phyloP scores from a whole-genome alignment of 108 stramenopile genomes.

The Asterionellopsis glacialis region DNA sequence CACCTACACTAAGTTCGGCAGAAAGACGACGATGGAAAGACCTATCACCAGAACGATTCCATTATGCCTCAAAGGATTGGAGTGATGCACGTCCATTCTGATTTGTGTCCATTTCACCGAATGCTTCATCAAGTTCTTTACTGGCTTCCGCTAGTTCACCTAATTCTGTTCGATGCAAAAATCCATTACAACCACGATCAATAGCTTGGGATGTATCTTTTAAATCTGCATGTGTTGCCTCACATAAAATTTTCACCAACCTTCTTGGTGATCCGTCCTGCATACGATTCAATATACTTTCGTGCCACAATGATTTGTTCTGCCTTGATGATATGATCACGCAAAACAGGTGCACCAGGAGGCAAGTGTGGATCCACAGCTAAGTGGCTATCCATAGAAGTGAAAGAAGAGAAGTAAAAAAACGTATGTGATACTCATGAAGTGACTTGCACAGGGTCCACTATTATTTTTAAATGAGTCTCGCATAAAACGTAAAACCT shows the following conservation, averaged over 20 bases:
- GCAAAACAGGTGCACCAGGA: conserved; percentile 58
- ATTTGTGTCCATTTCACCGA: conserved; percentile 41
- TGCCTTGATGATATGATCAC: conserved; percentile 82
- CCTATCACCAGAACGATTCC: conserved; percentile 28
- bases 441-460: too few species aligned
- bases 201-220: conserved; percentile 48
- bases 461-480: too few species aligned
- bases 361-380: conserved; percentile 87
- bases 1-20: conserved; percentile 40
- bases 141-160: conserved; percentile 21
- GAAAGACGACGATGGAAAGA: neutral
- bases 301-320: conserved; percentile 60
- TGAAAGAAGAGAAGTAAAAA: too few species aligned
- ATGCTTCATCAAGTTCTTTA: conserved; percentile 26
- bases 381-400: too few species aligned
- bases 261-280: conserved; percentile 48
- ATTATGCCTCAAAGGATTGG: conserved; percentile 50
- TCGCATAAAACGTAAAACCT: too few species aligned
- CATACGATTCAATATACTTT: conserved; percentile 56
- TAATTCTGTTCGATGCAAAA: conserved; percentile 24
- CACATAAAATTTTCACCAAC: conserved; percentile 19
- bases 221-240: conserved; percentile 15
- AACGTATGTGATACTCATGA: too few species aligned
- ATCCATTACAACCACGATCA: conserved; percentile 48
- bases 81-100: conserved; percentile 37